Conservation (phyloP, 306 rosid genomes). For the Vicia sativa region DNA sequence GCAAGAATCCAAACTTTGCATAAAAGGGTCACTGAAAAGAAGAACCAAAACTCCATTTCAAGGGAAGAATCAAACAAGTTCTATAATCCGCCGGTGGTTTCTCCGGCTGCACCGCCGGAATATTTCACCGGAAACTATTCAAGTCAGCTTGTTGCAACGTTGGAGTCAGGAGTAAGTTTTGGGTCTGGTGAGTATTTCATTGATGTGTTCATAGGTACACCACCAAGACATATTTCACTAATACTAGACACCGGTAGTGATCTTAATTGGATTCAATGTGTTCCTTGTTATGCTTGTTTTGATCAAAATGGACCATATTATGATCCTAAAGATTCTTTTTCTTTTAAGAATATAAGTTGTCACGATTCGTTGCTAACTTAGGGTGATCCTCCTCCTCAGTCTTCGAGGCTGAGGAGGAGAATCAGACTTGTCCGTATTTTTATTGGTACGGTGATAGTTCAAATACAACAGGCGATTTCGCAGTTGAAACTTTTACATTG, state of each 20-base stretch:
- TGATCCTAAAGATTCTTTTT: conserved; percentile 62
- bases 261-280: conserved; percentile 89
- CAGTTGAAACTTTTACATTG: conserved; percentile 66
- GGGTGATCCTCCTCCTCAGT: conserved; percentile 69
- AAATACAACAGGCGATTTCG: conserved; percentile 80
- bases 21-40: conserved; percentile 57
- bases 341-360: conserved; percentile 67
- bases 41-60: conserved; percentile 50
- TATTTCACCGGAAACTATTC: conserved; percentile 37
- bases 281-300: conserved; percentile 81
- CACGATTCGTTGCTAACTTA: conserved; percentile 60
- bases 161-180: conserved; percentile 70
- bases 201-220: conserved; percentile 79
- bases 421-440: conserved; percentile 75
- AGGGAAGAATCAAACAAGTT: conserved; percentile 29
- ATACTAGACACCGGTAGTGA: conserved; percentile 94
- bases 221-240: conserved; percentile 75
- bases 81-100: background rate
- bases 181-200: conserved; percentile 86
- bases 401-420: conserved; percentile 55
- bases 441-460: conserved; percentile 92
- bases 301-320: conserved; percentile 77
- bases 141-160: conserved; percentile 68
- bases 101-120: conserved; percentile 56
- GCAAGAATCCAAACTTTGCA: conserved; percentile 70